Percentiles rank a stretch among this genome's conserved stretches.
These are phyloP conservation scores for Erucastrum elatum DNA, from an alignment of 345 rosid genomes.

Conservation along the genomic window DNA sequence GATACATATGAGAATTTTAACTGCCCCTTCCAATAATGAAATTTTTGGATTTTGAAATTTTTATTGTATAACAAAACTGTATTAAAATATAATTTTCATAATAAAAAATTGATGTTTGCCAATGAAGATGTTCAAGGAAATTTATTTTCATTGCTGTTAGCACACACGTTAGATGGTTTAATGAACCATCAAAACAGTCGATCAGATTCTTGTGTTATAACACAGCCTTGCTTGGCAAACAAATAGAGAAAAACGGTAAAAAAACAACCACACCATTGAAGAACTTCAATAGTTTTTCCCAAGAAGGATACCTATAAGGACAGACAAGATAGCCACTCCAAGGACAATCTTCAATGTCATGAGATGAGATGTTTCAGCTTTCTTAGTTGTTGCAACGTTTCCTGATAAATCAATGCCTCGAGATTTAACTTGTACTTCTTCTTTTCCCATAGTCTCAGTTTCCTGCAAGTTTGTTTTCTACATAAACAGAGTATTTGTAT, in stretches of 20 bases:
- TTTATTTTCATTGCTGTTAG: background rate
- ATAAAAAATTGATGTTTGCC: background rate
- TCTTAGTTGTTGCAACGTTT: constrained; percentile 30
- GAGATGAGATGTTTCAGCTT: constrained; percentile 34
- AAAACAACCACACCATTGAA: background rate
- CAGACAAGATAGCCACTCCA: constrained; percentile 70
- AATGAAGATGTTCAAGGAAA: background rate
- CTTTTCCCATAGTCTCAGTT: constrained; percentile 37
- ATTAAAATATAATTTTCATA: background rate
- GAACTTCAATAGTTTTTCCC: constrained; percentile 66
- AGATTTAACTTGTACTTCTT: constrained; percentile 58
- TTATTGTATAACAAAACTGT: background rate
- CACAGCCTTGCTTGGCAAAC: constrained; percentile 20
- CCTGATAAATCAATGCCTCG: constrained; percentile 56
- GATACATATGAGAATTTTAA: too few relatives aligned
- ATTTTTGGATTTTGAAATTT: background rate
- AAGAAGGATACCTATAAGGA: constrained; percentile 64
- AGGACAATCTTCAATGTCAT: constrained; percentile 54
- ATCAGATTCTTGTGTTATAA: background rate
- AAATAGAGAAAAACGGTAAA: background rate
- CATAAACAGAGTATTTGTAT: background rate
- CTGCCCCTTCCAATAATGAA: too few relatives aligned
- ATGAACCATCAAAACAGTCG: background rate
- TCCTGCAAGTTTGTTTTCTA: constrained; percentile 37
- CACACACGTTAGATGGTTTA: background rate